Evolutionary conservation across 805 yeast genomes (phyloP), one percentile per base, ranked within the genome.

Genomic region (Candida pseudofarinosa): DNA sequence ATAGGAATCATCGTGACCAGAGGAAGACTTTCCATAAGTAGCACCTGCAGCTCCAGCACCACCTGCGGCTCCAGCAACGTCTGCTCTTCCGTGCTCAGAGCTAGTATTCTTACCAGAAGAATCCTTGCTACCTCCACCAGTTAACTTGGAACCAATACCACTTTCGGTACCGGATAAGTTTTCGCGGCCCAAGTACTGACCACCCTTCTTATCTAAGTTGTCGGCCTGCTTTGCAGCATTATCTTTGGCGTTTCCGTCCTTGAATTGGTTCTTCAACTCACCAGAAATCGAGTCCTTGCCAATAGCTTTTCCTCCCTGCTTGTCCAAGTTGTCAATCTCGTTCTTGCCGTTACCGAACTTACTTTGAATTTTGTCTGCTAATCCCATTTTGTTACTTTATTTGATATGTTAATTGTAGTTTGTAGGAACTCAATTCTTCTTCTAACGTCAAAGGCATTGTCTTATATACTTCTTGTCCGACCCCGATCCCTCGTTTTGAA

Each of bases 301-400:
- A 14, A 56, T 50, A 35, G 57, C 55, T 42, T 58, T 54, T 14
- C 65, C 67, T 33, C 57, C 65, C 45, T 54, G 59, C 45, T 59
- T 55, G 49, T 65, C 65, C 26, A 47, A 36, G 20, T 62, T 59
- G 20, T 50, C 53, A 40, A 49, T 28, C 8, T 63, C 63, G 44
- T 60, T 54, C 49, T 60, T 55, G 41, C 61, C 58, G n/a, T 60
- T 55, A 23, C 28, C 28, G 33, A 61, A 50, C 47, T 63, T 64
- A 19, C 54, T 48, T 47, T 53, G 55, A 41, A 67, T 48, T 51
- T 65, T 67, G 48, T 67, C 72, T 17, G 66, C 51, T 40, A 67
- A 55, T 41, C 73, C 72, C 73, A 67, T 67, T 15, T 37, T 57
- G 28, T 8, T 8, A 6, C 17, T 32, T 15, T 8, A 26, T n/a